Percentiles rank a stretch among this genome's conserved stretches.
Evolutionary conservation across 108 stramenopile species (phyloP).

Genomic region (Nannochloropsis salina): DNA sequence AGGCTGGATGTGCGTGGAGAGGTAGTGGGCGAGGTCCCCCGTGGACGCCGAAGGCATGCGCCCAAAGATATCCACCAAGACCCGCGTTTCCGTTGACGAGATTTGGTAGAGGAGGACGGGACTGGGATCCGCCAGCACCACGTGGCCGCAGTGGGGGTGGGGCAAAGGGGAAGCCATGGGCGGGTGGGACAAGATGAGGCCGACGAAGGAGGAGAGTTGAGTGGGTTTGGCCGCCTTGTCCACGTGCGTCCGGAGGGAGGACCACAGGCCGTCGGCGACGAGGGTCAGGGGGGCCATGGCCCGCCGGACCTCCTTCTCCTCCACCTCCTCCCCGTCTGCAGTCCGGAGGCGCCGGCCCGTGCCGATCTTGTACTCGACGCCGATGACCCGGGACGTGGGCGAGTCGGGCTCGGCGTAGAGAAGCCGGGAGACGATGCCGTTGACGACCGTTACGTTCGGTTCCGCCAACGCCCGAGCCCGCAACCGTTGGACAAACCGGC

Average conservation of each 20-base stretch:
- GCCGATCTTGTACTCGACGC: conserved; percentile 41
- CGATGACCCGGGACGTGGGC: conserved; percentile 26
- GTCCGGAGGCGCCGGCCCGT: neutral
- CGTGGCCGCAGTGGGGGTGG: conserved; percentile 52
- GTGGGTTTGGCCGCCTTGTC: conserved; percentile 35
- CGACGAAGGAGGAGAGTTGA: conserved; percentile 47
- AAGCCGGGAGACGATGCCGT: conserved; percentile 44
- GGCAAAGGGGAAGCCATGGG: conserved; percentile 46
- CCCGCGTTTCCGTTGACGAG: conserved; percentile 49
- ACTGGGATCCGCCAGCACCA: conserved; percentile 49
- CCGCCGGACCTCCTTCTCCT: conserved; percentile 29
- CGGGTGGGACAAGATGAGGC: conserved; percentile 48
- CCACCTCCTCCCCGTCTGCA: conserved; percentile 17
- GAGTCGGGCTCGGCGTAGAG: conserved; percentile 29
- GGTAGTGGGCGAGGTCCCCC: conserved; percentile 28
- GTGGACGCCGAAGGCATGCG: conserved; percentile 38
- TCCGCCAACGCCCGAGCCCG: conserved; percentile 42
- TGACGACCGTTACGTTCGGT: conserved; percentile 33
- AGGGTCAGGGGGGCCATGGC: conserved; percentile 48
- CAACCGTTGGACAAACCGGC: conserved; percentile 51
- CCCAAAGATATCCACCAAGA: conserved; percentile 50
- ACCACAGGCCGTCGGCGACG: conserved; percentile 55
- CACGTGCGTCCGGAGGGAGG: conserved; percentile 26
- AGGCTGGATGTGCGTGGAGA: conserved; percentile 35
- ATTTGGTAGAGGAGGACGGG: conserved; percentile 57